Evolutionary conservation across 2,329 filamentous ascomycete genomes (phyloP).

Genomic region (Bipolaris victoriae): DNA sequence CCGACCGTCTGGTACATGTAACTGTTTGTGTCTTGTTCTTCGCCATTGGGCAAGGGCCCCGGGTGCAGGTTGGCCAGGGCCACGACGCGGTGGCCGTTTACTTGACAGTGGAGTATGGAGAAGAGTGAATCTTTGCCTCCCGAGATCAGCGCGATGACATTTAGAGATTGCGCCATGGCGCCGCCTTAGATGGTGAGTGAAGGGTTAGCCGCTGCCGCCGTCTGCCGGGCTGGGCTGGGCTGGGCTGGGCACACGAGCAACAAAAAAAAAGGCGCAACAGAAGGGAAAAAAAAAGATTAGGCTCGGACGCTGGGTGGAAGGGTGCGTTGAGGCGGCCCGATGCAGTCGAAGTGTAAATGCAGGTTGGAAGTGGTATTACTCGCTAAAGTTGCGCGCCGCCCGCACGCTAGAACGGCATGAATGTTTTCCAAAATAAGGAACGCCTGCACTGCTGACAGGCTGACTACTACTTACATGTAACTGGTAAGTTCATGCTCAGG

Average conservation of each 20-base stretch:
- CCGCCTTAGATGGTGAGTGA: background rate
- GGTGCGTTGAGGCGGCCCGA: constrained; percentile 9
- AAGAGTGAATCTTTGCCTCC: constrained; percentile 98
- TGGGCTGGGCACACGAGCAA: no score
- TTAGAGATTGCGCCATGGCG: constrained; percentile 25
- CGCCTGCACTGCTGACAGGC: no score
- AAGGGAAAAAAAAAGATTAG: no score
- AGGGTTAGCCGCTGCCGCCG: no score
- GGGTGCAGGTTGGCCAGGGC: constrained; percentile 91
- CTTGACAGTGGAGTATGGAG: constrained; percentile 86
- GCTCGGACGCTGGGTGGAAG: no score
- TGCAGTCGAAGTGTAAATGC: constrained; percentile 1
- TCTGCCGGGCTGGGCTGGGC: no score
- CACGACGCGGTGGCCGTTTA: constrained; percentile 82
- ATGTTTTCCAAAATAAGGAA: no score
- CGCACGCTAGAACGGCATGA: background rate
- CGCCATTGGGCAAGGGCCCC: constrained; percentile 32
- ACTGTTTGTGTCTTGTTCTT: constrained; percentile 79
- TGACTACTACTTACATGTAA: no score
- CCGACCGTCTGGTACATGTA: constrained; percentile 99
- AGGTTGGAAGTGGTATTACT: background rate
- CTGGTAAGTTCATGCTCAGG: no score
- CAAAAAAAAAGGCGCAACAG: no score
- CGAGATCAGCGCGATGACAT: constrained; percentile 88
- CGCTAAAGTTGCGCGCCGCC: constrained; percentile 14